Evolutionary conservation across 306 rosid genomes (phyloP).

Genomic region (Vigna mungo): DNA sequence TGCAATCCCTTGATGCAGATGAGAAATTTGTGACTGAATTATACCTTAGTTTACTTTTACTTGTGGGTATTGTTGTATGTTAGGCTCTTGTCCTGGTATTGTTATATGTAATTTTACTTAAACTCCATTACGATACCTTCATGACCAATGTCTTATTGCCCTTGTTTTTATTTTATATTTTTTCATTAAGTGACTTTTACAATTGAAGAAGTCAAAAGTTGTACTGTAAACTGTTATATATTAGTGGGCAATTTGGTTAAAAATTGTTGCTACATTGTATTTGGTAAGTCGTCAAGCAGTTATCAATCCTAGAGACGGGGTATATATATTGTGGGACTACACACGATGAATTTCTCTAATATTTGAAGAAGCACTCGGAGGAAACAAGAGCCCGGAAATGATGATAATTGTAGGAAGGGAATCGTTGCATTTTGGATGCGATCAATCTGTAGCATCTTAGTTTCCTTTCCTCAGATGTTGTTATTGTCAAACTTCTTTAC

Average conservation of each 20-base stretch:
- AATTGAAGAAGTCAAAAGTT: not conserved
- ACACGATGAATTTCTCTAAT: not conserved
- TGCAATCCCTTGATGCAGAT: not conserved
- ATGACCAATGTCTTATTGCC: too few relatives aligned
- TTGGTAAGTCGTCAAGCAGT: constrained; percentile 1
- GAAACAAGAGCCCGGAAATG: not conserved
- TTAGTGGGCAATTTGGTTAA: constrained; percentile 1
- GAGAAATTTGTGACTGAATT: not conserved
- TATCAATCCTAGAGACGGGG: not conserved
- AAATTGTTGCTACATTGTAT: constrained; percentile 17
- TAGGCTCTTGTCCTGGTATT: too few relatives aligned
- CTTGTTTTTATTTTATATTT: too few relatives aligned
- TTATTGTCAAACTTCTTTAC: not conserved
- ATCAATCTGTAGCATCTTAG: constrained; percentile 6
- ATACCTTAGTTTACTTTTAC: not conserved
- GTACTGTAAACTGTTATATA: not conserved
- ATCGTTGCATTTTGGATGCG: constrained; percentile 6
- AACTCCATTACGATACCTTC: too few relatives aligned
- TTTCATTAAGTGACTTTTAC: too few relatives aligned
- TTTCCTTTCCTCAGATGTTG: not conserved
- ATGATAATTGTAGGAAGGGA: constrained; percentile 2
- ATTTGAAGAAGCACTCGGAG: constrained; percentile 23
- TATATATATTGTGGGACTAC: not conserved
- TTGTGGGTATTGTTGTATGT: too few relatives aligned
- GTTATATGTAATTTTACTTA: too few relatives aligned